These are phyloP conservation scores for Clathrospora elynae DNA, from an alignment of 2,329 filamentous ascomycete species.

Conservation along the genomic window DNA sequence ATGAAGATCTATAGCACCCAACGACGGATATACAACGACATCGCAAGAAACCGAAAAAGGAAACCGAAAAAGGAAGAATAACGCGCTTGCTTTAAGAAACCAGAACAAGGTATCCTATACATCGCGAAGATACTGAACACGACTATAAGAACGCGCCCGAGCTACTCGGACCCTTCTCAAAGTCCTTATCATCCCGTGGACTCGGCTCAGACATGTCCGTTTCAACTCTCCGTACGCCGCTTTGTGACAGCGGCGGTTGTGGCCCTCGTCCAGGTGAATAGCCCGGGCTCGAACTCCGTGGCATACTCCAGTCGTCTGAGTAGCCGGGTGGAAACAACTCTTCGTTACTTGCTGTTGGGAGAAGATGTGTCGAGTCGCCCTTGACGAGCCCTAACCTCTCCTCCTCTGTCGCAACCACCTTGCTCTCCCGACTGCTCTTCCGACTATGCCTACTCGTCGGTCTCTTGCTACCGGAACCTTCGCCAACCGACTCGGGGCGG, in stretches of 20 bases:
- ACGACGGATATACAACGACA: too few relatives aligned
- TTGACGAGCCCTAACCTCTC: conserved; percentile 83
- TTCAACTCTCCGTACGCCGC: conserved; percentile 13
- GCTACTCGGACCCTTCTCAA: conserved; percentile 12
- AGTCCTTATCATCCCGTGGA: conserved; percentile 12
- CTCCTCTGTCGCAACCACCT: conserved; percentile 71
- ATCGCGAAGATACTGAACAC: neutral
- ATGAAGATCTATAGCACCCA: too few relatives aligned
- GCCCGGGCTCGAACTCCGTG: conserved; percentile 13
- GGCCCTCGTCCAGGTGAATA: conserved; percentile 12
- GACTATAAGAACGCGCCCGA: conserved; percentile 5
- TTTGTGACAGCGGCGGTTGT: conserved; percentile 5
- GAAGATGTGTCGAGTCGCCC: conserved; percentile 60
- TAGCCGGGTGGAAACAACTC: conserved; percentile 27
- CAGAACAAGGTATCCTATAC: neutral
- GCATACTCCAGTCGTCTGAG: conserved; percentile 21
- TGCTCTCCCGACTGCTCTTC: conserved; percentile 42
- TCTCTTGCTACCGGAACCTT: conserved; percentile 21
- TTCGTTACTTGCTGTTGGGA: conserved; percentile 36
- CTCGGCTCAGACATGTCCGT: conserved; percentile 10
- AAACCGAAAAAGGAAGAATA: too few relatives aligned
- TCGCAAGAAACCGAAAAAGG: too few relatives aligned
- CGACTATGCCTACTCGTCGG: conserved; percentile 38
- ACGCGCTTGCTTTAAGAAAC: conserved; percentile 1
- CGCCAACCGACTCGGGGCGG: conserved; percentile 35